Evolutionary conservation across 805 yeast species (phyloP).

Genomic region (Candida argentea): DNA sequence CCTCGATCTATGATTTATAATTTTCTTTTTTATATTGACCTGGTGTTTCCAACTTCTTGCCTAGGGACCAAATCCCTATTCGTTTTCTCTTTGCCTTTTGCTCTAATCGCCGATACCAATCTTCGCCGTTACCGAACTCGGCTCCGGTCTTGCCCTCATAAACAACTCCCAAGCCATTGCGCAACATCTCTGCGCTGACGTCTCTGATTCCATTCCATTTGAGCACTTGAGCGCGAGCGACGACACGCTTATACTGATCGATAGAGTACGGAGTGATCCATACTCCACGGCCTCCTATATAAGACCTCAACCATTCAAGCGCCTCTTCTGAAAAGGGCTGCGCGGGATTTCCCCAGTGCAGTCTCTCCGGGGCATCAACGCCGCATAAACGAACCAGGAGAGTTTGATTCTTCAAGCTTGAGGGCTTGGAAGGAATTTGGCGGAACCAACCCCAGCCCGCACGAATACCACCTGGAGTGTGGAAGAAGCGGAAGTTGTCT

Average conservation of each 20-base stretch:
- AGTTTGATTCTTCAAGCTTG: constrained; percentile 51
- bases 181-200: constrained; percentile 80
- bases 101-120: constrained; percentile 50
- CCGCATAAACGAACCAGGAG: constrained; percentile 80
- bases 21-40: constrained; percentile 55
- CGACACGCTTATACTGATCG: constrained; percentile 87
- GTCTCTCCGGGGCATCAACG: constrained; percentile 92
- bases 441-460: constrained; percentile 95
- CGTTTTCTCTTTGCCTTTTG: constrained; percentile 42
- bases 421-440: constrained; percentile 42
- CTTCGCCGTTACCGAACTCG: constrained; percentile 76
- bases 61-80: constrained; percentile 62
- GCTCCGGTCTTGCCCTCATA: constrained; percentile 78
- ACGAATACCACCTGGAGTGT: constrained; percentile 82
- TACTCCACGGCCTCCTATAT: constrained; percentile 55
- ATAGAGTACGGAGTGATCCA: constrained; percentile 68
- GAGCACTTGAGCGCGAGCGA: constrained; percentile 64
- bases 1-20: not conserved
- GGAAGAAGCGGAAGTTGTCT: constrained; percentile 87
- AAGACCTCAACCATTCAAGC: constrained; percentile 59
- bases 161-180: constrained; percentile 73
- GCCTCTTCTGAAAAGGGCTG: constrained; percentile 87
- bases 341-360: constrained; percentile 90
- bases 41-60: constrained; percentile 51
- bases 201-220: constrained; percentile 54